phyloP scores from a whole-genome alignment of 2,329 filamentous ascomycete species.

The Pseudogymnoascus sp. region DNA sequence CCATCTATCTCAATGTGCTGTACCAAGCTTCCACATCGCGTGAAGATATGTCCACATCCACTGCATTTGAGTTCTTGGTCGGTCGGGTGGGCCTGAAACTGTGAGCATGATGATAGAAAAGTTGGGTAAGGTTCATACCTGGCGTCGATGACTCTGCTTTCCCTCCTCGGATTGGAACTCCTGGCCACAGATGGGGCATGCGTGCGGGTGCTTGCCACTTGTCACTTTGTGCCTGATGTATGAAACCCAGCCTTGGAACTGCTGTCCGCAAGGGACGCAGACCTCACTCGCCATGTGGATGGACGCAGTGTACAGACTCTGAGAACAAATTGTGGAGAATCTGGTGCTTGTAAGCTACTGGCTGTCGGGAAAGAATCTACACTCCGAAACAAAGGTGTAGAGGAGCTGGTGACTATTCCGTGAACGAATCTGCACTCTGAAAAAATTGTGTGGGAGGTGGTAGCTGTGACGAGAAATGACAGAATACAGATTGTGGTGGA shows the following conservation, averaged over 20 bases:
- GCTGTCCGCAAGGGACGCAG: neutral
- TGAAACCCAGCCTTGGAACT: neutral
- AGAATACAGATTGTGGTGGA: too few species aligned
- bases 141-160: conserved; percentile 13
- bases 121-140: neutral
- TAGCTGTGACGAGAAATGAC: neutral
- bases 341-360: too few species aligned
- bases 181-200: conserved; percentile 15
- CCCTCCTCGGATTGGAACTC: conserved; percentile 17
- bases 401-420: too few species aligned
- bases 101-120: neutral
- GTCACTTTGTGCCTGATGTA: conserved; percentile 16
- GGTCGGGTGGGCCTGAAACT: conserved; percentile 16
- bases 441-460: neutral
- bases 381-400: too few species aligned
- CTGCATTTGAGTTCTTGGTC: conserved; percentile 20
- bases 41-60: conserved; percentile 17
- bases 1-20: conserved; percentile 18
- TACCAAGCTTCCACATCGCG: conserved; percentile 19
- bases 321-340: too few species aligned
- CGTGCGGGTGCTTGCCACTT: conserved; percentile 3
- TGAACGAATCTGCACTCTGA: too few species aligned
- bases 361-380: too few species aligned
- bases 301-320: too few species aligned
- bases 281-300: neutral